These are phyloP conservation scores for Keqinozyma sinolaborantium DNA, from an alignment of 1,139 yeast species.

Conservation along the genomic window DNA sequence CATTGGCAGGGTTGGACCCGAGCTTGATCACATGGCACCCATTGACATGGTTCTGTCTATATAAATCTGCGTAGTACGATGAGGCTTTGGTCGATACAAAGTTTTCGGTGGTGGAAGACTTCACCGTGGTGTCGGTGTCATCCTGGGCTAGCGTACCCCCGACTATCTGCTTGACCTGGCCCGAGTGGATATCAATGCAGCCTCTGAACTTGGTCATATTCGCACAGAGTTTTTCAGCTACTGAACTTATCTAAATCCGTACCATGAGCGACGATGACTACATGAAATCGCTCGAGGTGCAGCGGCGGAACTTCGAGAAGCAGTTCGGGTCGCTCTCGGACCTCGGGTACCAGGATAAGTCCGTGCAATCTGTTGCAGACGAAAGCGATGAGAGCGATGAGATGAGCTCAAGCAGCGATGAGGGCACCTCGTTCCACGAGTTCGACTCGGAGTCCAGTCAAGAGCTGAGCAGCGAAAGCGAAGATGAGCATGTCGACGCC, in stretches of 20 bases:
- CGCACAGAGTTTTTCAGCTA: background rate
- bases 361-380: too few relatives aligned
- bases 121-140: constrained; percentile 27
- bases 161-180: constrained; percentile 94
- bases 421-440: background rate
- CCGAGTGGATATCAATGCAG: constrained; percentile 91
- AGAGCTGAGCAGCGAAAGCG: constrained; percentile 10
- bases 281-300: constrained; percentile 47
- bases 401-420: background rate
- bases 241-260: background rate
- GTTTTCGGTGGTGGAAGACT: constrained; percentile 56
- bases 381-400: constrained; percentile 10
- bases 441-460: constrained; percentile 11
- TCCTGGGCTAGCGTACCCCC: constrained; percentile 79
- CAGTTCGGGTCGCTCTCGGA: constrained; percentile 65
- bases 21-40: constrained; percentile 94
- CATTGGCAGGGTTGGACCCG: constrained; percentile 74
- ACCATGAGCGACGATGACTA: constrained; percentile 37
- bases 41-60: constrained; percentile 48
- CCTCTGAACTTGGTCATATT: constrained; percentile 90
- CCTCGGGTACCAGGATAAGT: constrained; percentile 57
- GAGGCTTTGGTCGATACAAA: constrained; percentile 78
- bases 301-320: constrained; percentile 60
- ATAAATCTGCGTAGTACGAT: constrained; percentile 71
- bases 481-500: constrained; percentile 8